Evolutionary conservation across 352 stramenopile genomes (phyloP).

Genomic region (Phytophthora idaei): DNA sequence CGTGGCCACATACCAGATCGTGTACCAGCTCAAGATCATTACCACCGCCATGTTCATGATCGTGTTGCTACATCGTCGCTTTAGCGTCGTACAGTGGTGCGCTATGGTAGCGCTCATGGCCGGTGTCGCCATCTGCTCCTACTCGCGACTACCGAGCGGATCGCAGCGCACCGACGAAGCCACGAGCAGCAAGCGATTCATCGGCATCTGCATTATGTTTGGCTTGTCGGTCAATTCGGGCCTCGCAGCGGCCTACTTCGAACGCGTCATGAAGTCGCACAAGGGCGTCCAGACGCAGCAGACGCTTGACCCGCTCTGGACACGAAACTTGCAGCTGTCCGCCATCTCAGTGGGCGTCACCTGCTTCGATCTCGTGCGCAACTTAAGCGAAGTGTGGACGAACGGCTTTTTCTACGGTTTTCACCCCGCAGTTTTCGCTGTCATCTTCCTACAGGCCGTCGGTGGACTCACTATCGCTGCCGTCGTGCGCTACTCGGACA

Average conservation of each 20-base stretch:
- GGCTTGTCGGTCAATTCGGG: slow-evolving; percentile 86
- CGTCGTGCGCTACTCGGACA: slow-evolving; percentile 90
- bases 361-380: slow-evolving; percentile 72
- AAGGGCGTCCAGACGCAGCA: slow-evolving; percentile 72
- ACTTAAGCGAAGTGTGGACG: slow-evolving; percentile 58
- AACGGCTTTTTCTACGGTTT: slow-evolving; percentile 87
- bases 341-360: slow-evolving; percentile 82
- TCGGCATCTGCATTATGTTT: slow-evolving; percentile 81
- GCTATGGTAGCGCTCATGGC: slow-evolving; percentile 88
- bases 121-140: slow-evolving; percentile 85
- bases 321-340: slow-evolving; percentile 85
- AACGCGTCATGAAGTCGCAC: slow-evolving; percentile 89
- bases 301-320: slow-evolving; percentile 87
- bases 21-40: slow-evolving; percentile 93
- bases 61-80: slow-evolving; percentile 83
- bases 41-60: slow-evolving; percentile 91
- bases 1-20: slow-evolving; percentile 90
- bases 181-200: slow-evolving; percentile 62
- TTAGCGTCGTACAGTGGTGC: slow-evolving; percentile 83
- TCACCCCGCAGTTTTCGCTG: slow-evolving; percentile 69
- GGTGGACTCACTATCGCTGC: slow-evolving; percentile 85
- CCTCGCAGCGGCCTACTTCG: slow-evolving; percentile 87
- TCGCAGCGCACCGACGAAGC: slow-evolving; percentile 26
- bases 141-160: slow-evolving; percentile 63
- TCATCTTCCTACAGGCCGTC: slow-evolving; percentile 85